Evolutionary conservation across 2,329 filamentous ascomycete species (phyloP).

Genomic region (Penicillium griseofulvum): DNA sequence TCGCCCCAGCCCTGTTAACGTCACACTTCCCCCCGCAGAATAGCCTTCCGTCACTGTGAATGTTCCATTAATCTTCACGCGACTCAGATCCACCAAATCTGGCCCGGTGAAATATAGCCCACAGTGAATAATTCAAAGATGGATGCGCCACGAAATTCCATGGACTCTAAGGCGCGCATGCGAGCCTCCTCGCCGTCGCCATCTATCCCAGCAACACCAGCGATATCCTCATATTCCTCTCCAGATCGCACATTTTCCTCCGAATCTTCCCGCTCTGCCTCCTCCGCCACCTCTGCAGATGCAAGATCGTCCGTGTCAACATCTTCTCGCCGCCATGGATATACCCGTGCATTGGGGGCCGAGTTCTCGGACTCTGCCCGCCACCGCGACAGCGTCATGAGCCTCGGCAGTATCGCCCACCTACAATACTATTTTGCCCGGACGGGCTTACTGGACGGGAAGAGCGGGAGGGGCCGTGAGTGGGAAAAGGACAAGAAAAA

Average conservation of each 20-base stretch:
- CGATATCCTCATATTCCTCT: conserved; percentile 45
- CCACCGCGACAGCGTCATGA: conserved; percentile 92
- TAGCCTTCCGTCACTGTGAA: neutral
- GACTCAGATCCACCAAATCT: neutral
- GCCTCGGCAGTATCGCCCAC: conserved; percentile 92
- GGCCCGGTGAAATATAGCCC: conserved; percentile 5
- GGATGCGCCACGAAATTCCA: conserved; percentile 26
- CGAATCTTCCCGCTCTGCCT: conserved; percentile 46
- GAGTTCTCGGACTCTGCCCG: conserved; percentile 87
- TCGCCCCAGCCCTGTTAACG: neutral
- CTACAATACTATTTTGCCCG: conserved; percentile 97
- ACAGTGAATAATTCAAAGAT: conserved; percentile 19
- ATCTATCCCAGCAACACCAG: conserved; percentile 42
- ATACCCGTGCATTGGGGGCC: conserved; percentile 81
- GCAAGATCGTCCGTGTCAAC: conserved; percentile 44
- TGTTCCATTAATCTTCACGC: conserved; percentile 3
- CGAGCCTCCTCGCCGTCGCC: conserved; percentile 42
- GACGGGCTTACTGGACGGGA: conserved; percentile 88
- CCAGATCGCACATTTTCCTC: conserved; percentile 48
- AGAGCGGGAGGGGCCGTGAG: conserved; percentile 80
- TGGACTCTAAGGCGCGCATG: conserved; percentile 21
- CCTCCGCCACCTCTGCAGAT: conserved; percentile 44
- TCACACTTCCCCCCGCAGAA: neutral
- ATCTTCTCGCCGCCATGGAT: conserved; percentile 65
- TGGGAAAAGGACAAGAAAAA: conserved; percentile 53